Evolutionary conservation across 768 basidiomycete genomes (phyloP).

Genomic region (Lentinula boryana): DNA sequence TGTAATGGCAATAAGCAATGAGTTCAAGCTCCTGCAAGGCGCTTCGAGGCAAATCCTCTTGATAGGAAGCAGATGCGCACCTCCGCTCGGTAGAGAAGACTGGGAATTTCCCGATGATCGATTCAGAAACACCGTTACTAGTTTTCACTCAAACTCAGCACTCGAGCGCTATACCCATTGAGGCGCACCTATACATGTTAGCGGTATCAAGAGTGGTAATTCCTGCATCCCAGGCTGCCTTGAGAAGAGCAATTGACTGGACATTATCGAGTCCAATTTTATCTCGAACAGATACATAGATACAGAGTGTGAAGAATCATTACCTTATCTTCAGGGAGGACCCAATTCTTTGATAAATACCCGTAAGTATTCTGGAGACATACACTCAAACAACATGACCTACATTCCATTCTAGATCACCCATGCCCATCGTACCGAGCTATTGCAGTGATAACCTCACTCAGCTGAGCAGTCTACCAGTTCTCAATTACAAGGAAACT

Average conservation of each 20-base stretch:
- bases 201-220: slow-evolving; percentile 13
- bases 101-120: slow-evolving; percentile 29
- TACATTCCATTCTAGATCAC: slow-evolving; percentile 19
- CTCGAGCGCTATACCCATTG: too few species aligned
- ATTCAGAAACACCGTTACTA: slow-evolving; percentile 28
- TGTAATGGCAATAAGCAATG: slow-evolving; percentile 19
- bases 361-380: neutral
- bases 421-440: slow-evolving; percentile 22
- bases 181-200: slow-evolving; percentile 17
- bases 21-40: slow-evolving; percentile 9
- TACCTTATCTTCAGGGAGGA: neutral
- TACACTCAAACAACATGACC: slow-evolving; percentile 5
- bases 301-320: neutral
- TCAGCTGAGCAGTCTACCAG: neutral
- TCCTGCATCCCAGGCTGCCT: slow-evolving; percentile 33
- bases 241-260: slow-evolving; percentile 20
- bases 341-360: neutral
- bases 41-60: slow-evolving; percentile 10
- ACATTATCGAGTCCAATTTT: slow-evolving; percentile 15
- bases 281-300: slow-evolving; percentile 18
- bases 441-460: slow-evolving; percentile 6
- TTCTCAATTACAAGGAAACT: neutral
- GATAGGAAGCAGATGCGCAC: slow-evolving; percentile 7
- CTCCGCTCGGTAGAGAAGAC: slow-evolving; percentile 50
- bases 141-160: neutral